Evolutionary conservation across 306 rosid genomes (phyloP).

Genomic region (Cyclanthera cordifolia): DNA sequence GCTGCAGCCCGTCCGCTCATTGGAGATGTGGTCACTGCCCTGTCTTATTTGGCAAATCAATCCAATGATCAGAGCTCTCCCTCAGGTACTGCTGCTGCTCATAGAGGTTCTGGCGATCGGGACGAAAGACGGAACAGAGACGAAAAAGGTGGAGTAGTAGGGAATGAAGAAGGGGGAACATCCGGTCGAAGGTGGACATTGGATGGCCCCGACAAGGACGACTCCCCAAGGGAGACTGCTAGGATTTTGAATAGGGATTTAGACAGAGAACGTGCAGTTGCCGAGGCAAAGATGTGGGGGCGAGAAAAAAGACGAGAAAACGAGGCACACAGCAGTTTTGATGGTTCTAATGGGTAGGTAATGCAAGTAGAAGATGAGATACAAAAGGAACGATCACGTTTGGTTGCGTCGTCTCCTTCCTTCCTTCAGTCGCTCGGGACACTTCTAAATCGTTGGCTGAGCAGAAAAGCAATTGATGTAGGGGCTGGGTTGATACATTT

Average conservation of each 20-base stretch:
- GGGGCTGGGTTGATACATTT: neutral
- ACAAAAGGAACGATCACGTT: neutral
- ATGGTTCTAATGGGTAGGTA: constrained; percentile 37
- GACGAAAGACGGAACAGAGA: constrained; percentile 57
- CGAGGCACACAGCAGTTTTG: constrained; percentile 49
- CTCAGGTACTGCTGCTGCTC: constrained; percentile 34
- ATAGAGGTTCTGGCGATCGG: constrained; percentile 46
- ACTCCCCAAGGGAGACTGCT: constrained; percentile 68
- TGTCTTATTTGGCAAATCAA: constrained; percentile 76
- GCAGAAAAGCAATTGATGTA: constrained; percentile 9
- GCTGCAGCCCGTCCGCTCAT: constrained; percentile 85
- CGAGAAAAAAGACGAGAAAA: constrained; percentile 65
- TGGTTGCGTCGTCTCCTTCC: neutral
- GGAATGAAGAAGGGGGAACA: constrained; percentile 64
- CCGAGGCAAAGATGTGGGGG: constrained; percentile 97
- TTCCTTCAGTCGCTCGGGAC: neutral
- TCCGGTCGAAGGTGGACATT: constrained; percentile 69
- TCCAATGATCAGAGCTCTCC: constrained; percentile 45
- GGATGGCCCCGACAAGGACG: constrained; percentile 80
- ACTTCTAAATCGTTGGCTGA: neutral
- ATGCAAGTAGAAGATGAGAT: constrained; percentile 1
- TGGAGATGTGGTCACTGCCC: constrained; percentile 88
- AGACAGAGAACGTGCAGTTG: constrained; percentile 80
- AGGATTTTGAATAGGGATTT: constrained; percentile 57
- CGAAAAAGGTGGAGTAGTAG: constrained; percentile 45